Evolutionary conservation across 176 grass and related monocot genomes (phyloP).

Genomic region (Urochloa ruziziensis): DNA sequence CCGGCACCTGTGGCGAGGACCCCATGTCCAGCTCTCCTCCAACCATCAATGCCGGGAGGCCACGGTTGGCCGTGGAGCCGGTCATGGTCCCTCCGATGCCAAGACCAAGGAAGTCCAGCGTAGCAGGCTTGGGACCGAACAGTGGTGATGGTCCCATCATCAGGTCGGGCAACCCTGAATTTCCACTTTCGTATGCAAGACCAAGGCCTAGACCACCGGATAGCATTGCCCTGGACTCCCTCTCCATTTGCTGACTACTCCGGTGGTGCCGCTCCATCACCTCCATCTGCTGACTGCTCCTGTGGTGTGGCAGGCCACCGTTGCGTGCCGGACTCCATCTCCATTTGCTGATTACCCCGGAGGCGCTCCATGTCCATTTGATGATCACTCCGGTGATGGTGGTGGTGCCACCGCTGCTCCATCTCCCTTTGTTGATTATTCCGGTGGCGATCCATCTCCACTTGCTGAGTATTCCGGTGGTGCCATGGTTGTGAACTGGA

Average conservation of each 20-base stretch:
- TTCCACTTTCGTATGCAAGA: slow-evolving; percentile 42
- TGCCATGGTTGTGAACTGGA: not conserved
- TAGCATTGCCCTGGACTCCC: slow-evolving; percentile 35
- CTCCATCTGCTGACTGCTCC: slow-evolving; percentile 36
- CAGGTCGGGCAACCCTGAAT: slow-evolving; percentile 49
- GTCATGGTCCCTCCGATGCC: slow-evolving; percentile 56
- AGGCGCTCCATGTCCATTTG: not conserved
- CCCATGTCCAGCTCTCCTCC: slow-evolving; percentile 57
- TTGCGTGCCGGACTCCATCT: not conserved
- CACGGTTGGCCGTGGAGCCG: slow-evolving; percentile 42
- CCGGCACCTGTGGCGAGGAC: slow-evolving; percentile 39
- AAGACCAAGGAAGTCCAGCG: slow-evolving; percentile 63
- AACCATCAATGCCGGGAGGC: slow-evolving; percentile 57
- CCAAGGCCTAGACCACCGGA: slow-evolving; percentile 39
- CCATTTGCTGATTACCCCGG: slow-evolving; percentile 28
- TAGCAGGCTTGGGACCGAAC: slow-evolving; percentile 55
- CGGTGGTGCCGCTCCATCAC: slow-evolving; percentile 10
- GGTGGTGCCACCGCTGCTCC: slow-evolving; percentile 11
- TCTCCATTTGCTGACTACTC: slow-evolving; percentile 13
- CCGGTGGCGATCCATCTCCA: slow-evolving; percentile 9
- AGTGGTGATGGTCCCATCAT: slow-evolving; percentile 52
- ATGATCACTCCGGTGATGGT: slow-evolving; percentile 8
- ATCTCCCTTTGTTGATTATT: slow-evolving; percentile 19
- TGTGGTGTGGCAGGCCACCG: not conserved
- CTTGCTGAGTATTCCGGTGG: slow-evolving; percentile 19